Evolutionary conservation across 2,329 filamentous ascomycete genomes (phyloP), one percentile per base, ranked within the genome.

Genomic region (Nemania abortiva): DNA sequence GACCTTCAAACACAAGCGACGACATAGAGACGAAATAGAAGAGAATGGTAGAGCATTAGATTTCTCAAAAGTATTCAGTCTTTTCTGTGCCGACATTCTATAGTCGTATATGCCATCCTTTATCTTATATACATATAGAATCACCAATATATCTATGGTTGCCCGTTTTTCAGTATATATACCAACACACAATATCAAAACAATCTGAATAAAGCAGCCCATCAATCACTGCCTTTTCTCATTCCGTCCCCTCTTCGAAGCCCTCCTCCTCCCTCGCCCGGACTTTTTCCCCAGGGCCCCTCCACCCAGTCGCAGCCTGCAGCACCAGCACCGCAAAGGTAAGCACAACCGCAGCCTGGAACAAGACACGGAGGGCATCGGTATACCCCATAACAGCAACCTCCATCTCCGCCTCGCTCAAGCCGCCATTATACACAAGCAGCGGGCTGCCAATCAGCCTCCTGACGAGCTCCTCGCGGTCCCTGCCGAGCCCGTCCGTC

Each of bases 221-320:
- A 29, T 22, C 10, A 27, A 24, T 27, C n/a, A 39, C 15, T 6
- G 3, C 6, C 15, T 18, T 10, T 9, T 34, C 47, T 66, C 50
- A 61, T 50, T 55, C 65, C 7, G 6, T 9, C 24, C 18, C 31
- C 9, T 29, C 39, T 27, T 61, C 61, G 42, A 10, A 2, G 6
- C 15, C 18, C 42, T 47, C 42, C n/a, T 47, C 75, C 75, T 79
- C 76, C 75, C 89, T 79, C 82, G 91, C 81, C 85, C 87, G 80
- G 86, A 87, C 75, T 75, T 90, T 74, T 6, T 66, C 72, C 10
- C 61, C 72, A 0, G 84, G 82, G 1, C 79, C 81, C n/a, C 77
- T 79, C 85, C 85, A 87, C 2, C 87, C 87, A 9, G 86, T 85
- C 7, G 80, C 80, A 1, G 84, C 84, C 78, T 89, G 86, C 39